Base-by-base conservation (phyloP, 2,329 filamentous ascomycete genomes). In the Scedosporium boydii region DNA sequence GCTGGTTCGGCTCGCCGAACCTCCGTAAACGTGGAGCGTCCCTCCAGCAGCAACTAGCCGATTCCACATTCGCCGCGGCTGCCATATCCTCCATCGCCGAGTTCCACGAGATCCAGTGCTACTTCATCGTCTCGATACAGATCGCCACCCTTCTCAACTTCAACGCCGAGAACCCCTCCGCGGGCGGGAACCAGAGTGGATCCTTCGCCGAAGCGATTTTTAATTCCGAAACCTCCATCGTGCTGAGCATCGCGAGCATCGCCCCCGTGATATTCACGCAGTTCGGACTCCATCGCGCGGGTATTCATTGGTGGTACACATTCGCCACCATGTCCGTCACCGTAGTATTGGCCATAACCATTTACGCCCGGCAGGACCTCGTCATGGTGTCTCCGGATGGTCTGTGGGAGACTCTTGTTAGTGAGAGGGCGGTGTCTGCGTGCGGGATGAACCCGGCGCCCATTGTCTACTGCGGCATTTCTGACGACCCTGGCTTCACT, bases 281-380 rank as follows among this genome's bases (percentile, higher is more conserved):
- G 10, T 58, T 58, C n/a, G 29, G 16, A 2, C 29, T 58, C 6
- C 57, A 58, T 27, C 57, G 57, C 27, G 57, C 57, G 29, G 57
- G 57, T n/a, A 58, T 58, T 4, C 34, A 58, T 21, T 58, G 57
- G 57, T 58, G 57, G 57, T 58, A 58, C 14, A 58, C 29, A n/a
- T 58, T 58, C 57, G 38, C 21, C 3, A 38, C 57, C 34, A 58
- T 58, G 57, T 10, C 57, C n/a, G 7, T 41, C 29, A 58, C 57
- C 26, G 57, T 58, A n/a, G 12, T 42, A 6, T 5, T 58, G n/a
- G 34, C 57, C 7, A 41, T 58, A 12, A 58, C 38, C 57, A 58
- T 38, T 12, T 58, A 58, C 57, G 57, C 27, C 16, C 14, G 57
- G 27, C 57, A 41, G 57, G 57, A 27, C 29, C 14, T 38, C 34